Evolutionary conservation across 169 alveolate genomes (phyloP).

Genomic region (Eimeria maxima): DNA sequence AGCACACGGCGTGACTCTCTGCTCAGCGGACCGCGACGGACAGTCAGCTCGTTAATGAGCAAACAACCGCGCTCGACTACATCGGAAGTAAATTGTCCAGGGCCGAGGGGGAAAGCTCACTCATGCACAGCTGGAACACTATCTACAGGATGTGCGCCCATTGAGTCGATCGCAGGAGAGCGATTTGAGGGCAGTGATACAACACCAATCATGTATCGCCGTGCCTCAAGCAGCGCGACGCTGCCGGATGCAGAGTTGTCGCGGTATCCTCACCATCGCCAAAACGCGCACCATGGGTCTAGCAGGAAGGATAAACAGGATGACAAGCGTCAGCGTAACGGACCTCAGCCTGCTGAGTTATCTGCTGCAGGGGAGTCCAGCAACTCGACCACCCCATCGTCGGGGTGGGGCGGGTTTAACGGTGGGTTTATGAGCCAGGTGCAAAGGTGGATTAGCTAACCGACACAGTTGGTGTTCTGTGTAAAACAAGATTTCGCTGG

Average conservation of each 20-base stretch:
- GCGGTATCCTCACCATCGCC: constrained; percentile 54
- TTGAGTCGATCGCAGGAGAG: background rate
- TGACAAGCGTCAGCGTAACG: background rate
- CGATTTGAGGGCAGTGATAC: constrained; percentile 28
- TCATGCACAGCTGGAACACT: constrained; percentile 19
- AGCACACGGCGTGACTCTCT: constrained; percentile 16
- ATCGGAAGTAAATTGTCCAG: constrained; percentile 14
- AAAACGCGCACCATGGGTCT: constrained; percentile 32
- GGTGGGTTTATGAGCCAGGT: constrained; percentile 65
- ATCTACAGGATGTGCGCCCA: background rate
- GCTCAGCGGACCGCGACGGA: constrained; percentile 52
- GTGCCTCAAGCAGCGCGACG: constrained; percentile 38
- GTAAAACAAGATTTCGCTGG: background rate
- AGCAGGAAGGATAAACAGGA: constrained; percentile 15
- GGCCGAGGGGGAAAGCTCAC: constrained; percentile 1
- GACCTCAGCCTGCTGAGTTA: background rate
- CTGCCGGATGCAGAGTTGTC: constrained; percentile 40
- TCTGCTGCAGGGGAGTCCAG: constrained; percentile 26
- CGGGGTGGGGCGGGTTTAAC: constrained; percentile 60
- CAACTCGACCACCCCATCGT: constrained; percentile 28
- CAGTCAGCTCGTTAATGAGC: constrained; percentile 58
- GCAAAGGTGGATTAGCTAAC: constrained; percentile 69
- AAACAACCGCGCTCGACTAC: constrained; percentile 7
- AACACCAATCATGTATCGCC: constrained; percentile 10
- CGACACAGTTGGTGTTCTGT: background rate